Base-by-base conservation (phyloP, 139 green algal genomes). In the Chlamydomonas schloesseri region DNA sequence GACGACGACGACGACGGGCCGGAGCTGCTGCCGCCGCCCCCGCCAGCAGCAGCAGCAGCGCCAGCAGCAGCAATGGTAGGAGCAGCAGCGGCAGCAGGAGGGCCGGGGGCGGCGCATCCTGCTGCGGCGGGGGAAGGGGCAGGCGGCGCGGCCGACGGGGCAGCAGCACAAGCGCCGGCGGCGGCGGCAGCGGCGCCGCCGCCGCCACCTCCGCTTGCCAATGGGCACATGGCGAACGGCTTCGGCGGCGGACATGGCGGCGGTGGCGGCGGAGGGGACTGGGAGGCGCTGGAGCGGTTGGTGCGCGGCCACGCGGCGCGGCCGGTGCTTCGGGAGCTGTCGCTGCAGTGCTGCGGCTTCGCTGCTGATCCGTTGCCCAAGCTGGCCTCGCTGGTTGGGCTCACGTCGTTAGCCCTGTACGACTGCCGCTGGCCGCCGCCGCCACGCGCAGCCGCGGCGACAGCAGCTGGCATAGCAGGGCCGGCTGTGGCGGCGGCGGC, bases 351-450 rank as follows among this genome's bases (percentile, higher is more conserved):
- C 64, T 85, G 79, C 79, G 58, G 21, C 33, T 85, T 85, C 33
- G n/a, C 65, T 15, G 21, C 46, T 11, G 79, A 85, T 31, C 67
- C 67, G 37, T 47, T 76, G 31, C 67, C 79, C 10, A 67, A 28
- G 17, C 46, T 85, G 14, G 79, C 47, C 3, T 31, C 33, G 33
- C 64, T 85, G 28, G 46, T 47, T 0, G 20, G n/a, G 4, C 79
- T 85, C 3, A 64, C 65, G 3, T 37, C 47, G 3, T 31, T 85
- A 2, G 42, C 23, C 0, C 62, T 85, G 36, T 36, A 76, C n/a
- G 79, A 85, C 47, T 85, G 79, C 47, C 47, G 65, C 24, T 85
- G 79, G 79, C 47, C 23, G 42, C 42, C 57, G 77, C 42, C 18
- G 2, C 46, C 53, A 3, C 26, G 76, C 75, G 68, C 68, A 31